Conservation (phyloP, 768 basidiomycete species). For the Trametes punicea region DNA sequence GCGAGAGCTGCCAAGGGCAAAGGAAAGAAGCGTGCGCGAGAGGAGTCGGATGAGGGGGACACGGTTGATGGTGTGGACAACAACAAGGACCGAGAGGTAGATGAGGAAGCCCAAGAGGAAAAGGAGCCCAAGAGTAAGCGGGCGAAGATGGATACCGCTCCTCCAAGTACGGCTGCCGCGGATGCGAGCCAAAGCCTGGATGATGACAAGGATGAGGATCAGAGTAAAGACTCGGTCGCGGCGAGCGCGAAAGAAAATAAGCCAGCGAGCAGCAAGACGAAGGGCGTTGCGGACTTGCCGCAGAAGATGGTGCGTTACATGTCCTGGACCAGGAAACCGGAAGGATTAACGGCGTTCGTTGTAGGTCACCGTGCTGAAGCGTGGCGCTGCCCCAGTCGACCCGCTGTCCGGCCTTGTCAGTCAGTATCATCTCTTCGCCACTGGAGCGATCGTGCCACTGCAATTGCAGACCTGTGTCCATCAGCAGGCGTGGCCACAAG, state of each 20-base stretch:
- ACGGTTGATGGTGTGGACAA: slow-evolving; percentile 15
- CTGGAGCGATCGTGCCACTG: no score
- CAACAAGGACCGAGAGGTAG: background rate
- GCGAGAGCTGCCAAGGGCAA: slow-evolving; percentile 19
- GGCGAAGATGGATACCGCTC: slow-evolving; percentile 18
- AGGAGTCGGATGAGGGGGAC: slow-evolving; percentile 20
- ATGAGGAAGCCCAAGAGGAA: background rate
- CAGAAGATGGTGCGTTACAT: slow-evolving; percentile 42
- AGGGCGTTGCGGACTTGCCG: slow-evolving; percentile 25
- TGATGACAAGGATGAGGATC: slow-evolving; percentile 19
- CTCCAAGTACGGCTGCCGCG: no score
- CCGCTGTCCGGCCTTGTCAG: slow-evolving; percentile 42
- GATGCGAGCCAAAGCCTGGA: slow-evolving; percentile 16
- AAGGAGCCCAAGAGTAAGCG: slow-evolving; percentile 14
- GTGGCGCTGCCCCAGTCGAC: slow-evolving; percentile 57
- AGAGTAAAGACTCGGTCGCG: slow-evolving; percentile 15
- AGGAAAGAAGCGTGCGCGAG: slow-evolving; percentile 20
- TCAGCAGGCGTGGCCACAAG: no score
- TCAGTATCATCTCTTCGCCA: slow-evolving; percentile 34
- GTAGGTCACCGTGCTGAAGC: slow-evolving; percentile 46
- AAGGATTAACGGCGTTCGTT: background rate
- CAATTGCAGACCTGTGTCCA: no score
- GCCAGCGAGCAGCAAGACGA: slow-evolving; percentile 10
- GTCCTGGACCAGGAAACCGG: background rate
- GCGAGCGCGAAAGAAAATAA: slow-evolving; percentile 2